Evolutionary conservation across 331 rosid genomes (phyloP), one percentile per base, ranked within the genome.

Genomic region (Saraca asoca): DNA sequence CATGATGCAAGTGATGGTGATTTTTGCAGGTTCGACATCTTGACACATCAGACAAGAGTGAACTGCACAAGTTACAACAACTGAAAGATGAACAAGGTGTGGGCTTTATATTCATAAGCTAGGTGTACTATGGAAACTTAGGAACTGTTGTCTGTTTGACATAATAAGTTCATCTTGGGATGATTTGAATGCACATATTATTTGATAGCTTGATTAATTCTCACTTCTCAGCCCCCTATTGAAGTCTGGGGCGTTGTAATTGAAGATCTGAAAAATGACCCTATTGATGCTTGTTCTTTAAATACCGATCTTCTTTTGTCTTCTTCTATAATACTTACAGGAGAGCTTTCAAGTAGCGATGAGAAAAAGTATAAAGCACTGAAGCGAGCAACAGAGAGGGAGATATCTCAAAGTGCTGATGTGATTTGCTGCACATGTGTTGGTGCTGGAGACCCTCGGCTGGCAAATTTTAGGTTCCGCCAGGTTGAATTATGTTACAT

Each of bases 381-480:
- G 48, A 94, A 94, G 82, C 84, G 99, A 71, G 99, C 99, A 51
- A 94, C 99, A 7, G 99, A 94, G 77, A 88, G 99, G 79, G 99
- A 94, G 85, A 94, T 94, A 77, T 94, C 99, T 80, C 99, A 94
- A 81, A 94, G 99, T 77, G 97, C 99, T 57, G 99, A 94, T 85
- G 99, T 94, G 74, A 94, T 94, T 19, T 94, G 99, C 74, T 94
- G 99, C 82, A 94, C 99, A n/a, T 94, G 99, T 82, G 96, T 85
- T 75, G 99, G 99, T 55, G 97, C 99, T 73, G 97, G 99, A 75
- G 99, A 94, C 72, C 99, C 99, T 42, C 88, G 99, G 45, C 82
- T 94, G 49, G 85, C 97, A 34, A 94, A 94, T 68, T 94, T 94
- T 90, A 86, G 99, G 81, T 94, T 88, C 62, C 99, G 99, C 64